phyloP scores from a whole-genome alignment of 139 green algal genomes.

The Microglena sp. region DNA sequence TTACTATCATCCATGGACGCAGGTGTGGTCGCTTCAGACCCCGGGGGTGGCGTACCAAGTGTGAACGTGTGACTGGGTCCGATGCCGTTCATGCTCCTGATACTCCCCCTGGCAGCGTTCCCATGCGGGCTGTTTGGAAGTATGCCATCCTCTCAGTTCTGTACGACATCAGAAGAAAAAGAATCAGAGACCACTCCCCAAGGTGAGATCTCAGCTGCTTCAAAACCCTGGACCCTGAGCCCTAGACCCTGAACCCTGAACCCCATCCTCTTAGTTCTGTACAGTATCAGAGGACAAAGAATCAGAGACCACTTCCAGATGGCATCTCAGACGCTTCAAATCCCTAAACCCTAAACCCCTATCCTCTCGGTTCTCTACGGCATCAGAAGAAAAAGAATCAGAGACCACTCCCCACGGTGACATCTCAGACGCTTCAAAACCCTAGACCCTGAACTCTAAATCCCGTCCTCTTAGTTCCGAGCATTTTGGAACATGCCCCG shows the following conservation, averaged over 20 bases:
- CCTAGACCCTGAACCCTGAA: too few species aligned
- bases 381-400: neutral
- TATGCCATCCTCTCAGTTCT: constrained; percentile 34
- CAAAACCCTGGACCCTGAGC: too few species aligned
- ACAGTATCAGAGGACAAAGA: neutral
- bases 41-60: constrained; percentile 31
- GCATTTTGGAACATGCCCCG: too few species aligned
- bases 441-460: too few species aligned
- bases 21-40: constrained; percentile 41
- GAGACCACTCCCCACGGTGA: neutral
- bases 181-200: neutral
- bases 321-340: too few species aligned
- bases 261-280: too few species aligned
- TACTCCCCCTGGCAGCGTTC: too few species aligned
- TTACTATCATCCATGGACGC: too few species aligned
- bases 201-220: neutral
- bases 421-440: too few species aligned
- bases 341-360: too few species aligned
- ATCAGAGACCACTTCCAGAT: neutral
- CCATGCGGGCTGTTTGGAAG: constrained; percentile 29
- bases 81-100: too few species aligned
- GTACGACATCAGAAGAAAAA: constrained; percentile 2
- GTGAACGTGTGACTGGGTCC: neutral
- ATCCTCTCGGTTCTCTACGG: constrained; percentile 20
- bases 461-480: too few species aligned